A percentile compares a stretch with the other conserved stretches of the same genome.
phyloP scores from a whole-genome alignment of 257 asterid genomes.

The Plantago major region DNA sequence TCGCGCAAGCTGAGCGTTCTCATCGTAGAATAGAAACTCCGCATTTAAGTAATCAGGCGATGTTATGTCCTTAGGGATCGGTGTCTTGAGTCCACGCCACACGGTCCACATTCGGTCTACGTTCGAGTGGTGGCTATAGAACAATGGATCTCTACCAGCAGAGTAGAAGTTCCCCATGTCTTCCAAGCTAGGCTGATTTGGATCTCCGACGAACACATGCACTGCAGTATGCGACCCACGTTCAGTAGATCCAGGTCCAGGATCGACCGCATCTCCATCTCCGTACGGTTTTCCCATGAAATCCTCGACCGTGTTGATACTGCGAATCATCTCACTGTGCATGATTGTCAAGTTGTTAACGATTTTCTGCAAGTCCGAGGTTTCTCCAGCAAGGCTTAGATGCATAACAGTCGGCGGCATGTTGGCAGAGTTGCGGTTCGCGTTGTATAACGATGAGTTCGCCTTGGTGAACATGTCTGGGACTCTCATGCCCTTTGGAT shows the following conservation, averaged over 20 bases:
- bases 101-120: slow-evolving; percentile 68
- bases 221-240: slow-evolving; percentile 35
- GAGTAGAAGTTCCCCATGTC: slow-evolving; percentile 69
- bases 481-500: slow-evolving; percentile 36
- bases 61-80: slow-evolving; percentile 24
- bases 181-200: slow-evolving; percentile 23
- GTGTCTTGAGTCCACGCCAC: slow-evolving; percentile 31
- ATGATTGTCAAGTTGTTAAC: slow-evolving; percentile 28
- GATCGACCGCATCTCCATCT: slow-evolving; percentile 26
- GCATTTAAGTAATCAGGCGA: slow-evolving; percentile 37
- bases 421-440: slow-evolving; percentile 24
- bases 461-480: slow-evolving; percentile 26
- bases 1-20: slow-evolving; percentile 29
- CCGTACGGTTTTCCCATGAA: slow-evolving; percentile 41
- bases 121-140: slow-evolving; percentile 62
- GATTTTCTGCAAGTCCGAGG: slow-evolving; percentile 19
- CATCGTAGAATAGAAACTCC: slow-evolving; percentile 46
- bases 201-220: slow-evolving; percentile 47
- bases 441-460: slow-evolving; percentile 35
- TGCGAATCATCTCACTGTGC: slow-evolving; percentile 40
- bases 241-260: slow-evolving; percentile 45
- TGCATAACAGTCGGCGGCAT: slow-evolving; percentile 32
- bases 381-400: slow-evolving; percentile 23
- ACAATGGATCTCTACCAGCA: slow-evolving; percentile 49
- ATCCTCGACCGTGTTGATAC: slow-evolving; percentile 25